phyloP scores from a whole-genome alignment of 1,284 basidiomycete species.

The Trametes hirsuta region DNA sequence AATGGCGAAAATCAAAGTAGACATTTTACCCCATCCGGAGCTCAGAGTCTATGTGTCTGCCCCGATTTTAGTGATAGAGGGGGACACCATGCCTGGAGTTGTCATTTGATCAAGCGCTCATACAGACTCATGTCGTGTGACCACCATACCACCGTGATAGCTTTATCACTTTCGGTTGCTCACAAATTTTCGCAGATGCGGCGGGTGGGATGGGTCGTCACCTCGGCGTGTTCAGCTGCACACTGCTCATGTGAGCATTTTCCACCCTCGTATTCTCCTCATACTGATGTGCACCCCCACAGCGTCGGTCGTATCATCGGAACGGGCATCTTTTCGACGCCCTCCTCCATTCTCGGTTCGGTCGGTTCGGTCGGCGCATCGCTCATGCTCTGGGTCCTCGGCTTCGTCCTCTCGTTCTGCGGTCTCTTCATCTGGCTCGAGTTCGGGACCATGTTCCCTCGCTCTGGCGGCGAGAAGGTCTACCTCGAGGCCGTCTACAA shows the following conservation, averaged over 20 bases:
- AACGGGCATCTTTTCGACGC: conserved; percentile 67
- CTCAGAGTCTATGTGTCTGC: too few relatives aligned
- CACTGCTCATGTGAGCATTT: conserved; percentile 34
- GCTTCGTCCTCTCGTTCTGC: conserved; percentile 61
- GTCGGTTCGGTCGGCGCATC: conserved; percentile 68
- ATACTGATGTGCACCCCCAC: neutral
- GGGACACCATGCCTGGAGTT: too few relatives aligned
- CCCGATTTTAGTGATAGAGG: too few relatives aligned
- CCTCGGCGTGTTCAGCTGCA: conserved; percentile 37
- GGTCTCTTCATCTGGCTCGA: conserved; percentile 75
- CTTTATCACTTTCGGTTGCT: neutral
- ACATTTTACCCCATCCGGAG: too few relatives aligned
- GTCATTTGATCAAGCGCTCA: too few relatives aligned
- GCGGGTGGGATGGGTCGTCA: conserved; percentile 37
- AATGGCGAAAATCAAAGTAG: too few relatives aligned
- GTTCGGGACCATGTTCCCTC: conserved; percentile 62
- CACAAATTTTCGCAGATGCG: conserved; percentile 22
- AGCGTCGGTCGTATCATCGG: conserved; percentile 60
- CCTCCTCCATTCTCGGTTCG: conserved; percentile 61
- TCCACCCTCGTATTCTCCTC: neutral
- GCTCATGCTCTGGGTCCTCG: conserved; percentile 72
- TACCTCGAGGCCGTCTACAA: conserved; percentile 75
- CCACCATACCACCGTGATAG: neutral
- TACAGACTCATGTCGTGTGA: neutral
- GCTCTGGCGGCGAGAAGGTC: conserved; percentile 73